Evolutionary conservation across 768 basidiomycete species (phyloP).

Genomic region (Leucosporidium creatinivorum): DNA sequence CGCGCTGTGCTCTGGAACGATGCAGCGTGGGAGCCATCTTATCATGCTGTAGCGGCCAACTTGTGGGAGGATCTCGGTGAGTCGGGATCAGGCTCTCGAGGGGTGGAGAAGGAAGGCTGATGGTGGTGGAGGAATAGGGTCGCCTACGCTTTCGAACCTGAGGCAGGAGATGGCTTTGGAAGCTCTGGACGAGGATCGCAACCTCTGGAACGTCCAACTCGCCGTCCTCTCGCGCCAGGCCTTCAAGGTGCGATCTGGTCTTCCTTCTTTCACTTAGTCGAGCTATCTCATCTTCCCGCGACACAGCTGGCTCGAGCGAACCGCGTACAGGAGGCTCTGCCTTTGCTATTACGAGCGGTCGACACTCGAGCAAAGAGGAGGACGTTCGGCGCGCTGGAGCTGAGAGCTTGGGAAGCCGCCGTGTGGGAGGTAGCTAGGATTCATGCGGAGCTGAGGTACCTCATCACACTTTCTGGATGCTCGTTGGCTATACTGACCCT

Average conservation of each 20-base stretch:
- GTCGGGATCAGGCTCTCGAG: not conserved
- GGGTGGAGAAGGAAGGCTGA: not conserved
- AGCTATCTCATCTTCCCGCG: not conserved
- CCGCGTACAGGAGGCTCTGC: not conserved
- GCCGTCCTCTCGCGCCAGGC: not conserved
- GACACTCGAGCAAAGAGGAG: not conserved
- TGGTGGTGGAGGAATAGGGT: not conserved
- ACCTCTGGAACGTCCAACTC: conserved; percentile 1
- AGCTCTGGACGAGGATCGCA: not conserved
- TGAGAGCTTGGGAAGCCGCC: not conserved
- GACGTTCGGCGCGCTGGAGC: not conserved
- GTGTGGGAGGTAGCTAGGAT: not conserved
- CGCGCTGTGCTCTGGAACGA: not conserved
- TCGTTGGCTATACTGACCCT: not conserved
- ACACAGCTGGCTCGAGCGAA: not conserved
- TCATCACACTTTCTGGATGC: too few relatives aligned
- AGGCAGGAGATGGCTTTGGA: not conserved
- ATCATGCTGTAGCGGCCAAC: not conserved
- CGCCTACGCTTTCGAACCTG: not conserved
- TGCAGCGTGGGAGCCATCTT: not conserved
- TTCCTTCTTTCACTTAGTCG: too few relatives aligned
- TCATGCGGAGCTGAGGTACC: not conserved
- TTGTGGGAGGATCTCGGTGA: conserved; percentile 5
- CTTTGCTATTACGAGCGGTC: not conserved
- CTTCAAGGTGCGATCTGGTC: not conserved